Base-by-base conservation (phyloP, 2,329 filamentous ascomycete species). In the Calcarisporium arbuscula region DNA sequence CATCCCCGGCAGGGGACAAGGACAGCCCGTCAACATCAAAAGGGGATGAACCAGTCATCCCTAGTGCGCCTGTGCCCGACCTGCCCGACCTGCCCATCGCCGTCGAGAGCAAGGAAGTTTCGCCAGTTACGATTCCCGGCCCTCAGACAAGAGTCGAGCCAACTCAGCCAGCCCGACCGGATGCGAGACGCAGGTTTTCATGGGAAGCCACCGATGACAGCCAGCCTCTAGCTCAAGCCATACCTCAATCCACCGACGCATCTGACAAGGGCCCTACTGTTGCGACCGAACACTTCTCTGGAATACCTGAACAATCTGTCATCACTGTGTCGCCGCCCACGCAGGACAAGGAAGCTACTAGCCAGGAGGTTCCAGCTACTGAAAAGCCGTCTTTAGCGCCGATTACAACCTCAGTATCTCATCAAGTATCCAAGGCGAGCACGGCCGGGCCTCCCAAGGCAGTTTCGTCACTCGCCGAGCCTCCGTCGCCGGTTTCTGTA, bases 401-500 rank as follows among this genome's bases (percentile, higher is more conserved):
- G n/a, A n/a, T n/a, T n/a, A n/a, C n/a, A n/a, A n/a, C n/a, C n/a
- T n/a, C n/a, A n/a, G n/a, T 19, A 45, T 48, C 27, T 40, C 46
- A 52, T 28, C 50, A 51, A 32, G 43, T 45, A 19, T 54, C 44
- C 19, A 49, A 44, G 23, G 38, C 42, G 15, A 45, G 45, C 21
- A 42, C 39, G 16, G n/a, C n/a, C n/a, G n/a, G n/a, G n/a, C 43
- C 49, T 5, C 44, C 39, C 15, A 38, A 43, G 19, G 43, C 50
- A 20, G 45, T 42, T n/a, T 25, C 42, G 20, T 28, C 45, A 10
- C 36, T 38, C n/a, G 50, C 57, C 10, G 67, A 70, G 28, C 54
- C 61, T 3, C 61, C 62, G 0, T 70, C 68, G 12, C 67, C 68
- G 3, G 41, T 64, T 8, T 40, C 38, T 4, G 38, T 40, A n/a